Evolutionary conservation across 176 grass and related monocot genomes (phyloP).

Genomic region (Carex myosuroides): DNA sequence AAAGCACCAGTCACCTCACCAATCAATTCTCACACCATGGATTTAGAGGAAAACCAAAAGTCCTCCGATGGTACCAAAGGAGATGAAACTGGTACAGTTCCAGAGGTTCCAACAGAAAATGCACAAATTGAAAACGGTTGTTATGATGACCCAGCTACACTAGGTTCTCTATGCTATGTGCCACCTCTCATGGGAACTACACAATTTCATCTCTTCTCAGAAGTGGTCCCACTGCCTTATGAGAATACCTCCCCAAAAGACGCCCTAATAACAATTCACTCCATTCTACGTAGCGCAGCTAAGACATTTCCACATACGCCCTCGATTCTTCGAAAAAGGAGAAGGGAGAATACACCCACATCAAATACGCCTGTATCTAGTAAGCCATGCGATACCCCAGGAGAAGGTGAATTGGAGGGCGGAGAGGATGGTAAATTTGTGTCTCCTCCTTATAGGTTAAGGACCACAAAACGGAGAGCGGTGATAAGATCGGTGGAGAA

Average conservation of each 20-base stretch:
- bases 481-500: slow-evolving; percentile 66
- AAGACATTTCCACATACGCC: slow-evolving; percentile 65
- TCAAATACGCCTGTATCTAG: slow-evolving; percentile 27
- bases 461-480: slow-evolving; percentile 50
- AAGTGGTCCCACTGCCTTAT: slow-evolving; percentile 20
- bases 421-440: slow-evolving; percentile 34
- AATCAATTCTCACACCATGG: slow-evolving; percentile 7
- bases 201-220: slow-evolving; percentile 30
- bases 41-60: slow-evolving; percentile 4
- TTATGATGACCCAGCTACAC: slow-evolving; percentile 28
- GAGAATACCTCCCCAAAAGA: neutral
- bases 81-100: neutral
- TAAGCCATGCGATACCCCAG: slow-evolving; percentile 31
- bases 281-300: slow-evolving; percentile 71
- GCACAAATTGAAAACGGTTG: neutral
- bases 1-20: slow-evolving; percentile 8
- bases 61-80: neutral
- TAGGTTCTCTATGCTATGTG: slow-evolving; percentile 75
- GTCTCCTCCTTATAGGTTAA: slow-evolving; percentile 77
- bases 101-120: neutral
- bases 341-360: slow-evolving; percentile 40
- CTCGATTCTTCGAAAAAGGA: slow-evolving; percentile 86
- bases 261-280: slow-evolving; percentile 48
- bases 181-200: slow-evolving; percentile 43
- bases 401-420: slow-evolving; percentile 10